Percentiles rank a stretch among this genome's conserved stretches.
Evolutionary conservation across 2,329 filamentous ascomycete genomes (phyloP).

Genomic region (Berkeleyomyces basicola): DNA sequence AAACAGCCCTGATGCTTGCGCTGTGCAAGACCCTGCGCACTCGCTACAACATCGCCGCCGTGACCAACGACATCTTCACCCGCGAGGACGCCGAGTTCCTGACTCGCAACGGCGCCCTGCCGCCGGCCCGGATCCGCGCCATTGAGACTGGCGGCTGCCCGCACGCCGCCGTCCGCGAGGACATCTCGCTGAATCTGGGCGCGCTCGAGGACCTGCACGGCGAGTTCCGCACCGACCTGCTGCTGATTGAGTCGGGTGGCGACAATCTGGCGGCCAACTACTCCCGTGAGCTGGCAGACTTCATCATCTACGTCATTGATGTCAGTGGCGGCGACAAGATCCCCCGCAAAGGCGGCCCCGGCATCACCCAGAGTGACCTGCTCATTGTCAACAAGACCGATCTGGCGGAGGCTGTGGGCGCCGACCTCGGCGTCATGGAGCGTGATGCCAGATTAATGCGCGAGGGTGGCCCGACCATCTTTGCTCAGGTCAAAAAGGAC

Average conservation of each 20-base stretch:
- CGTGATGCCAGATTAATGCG: conserved; percentile 85
- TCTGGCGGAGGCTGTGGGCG: conserved; percentile 74
- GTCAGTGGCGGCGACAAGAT: conserved; percentile 95
- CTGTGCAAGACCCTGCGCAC: conserved; percentile 73
- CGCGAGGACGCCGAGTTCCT: conserved; percentile 97
- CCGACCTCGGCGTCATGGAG: conserved; percentile 88
- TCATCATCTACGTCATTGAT: conserved; percentile 97
- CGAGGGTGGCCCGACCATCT: conserved; percentile 87
- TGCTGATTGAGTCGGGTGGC: conserved; percentile 89
- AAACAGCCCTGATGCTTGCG: conserved; percentile 90
- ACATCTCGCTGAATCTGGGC: conserved; percentile 85
- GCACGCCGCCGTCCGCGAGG: conserved; percentile 91
- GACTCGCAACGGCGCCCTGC: conserved; percentile 68
- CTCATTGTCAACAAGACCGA: conserved; percentile 96
- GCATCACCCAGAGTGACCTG: conserved; percentile 90
- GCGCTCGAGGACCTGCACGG: conserved; percentile 78
- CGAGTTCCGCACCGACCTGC: conserved; percentile 61
- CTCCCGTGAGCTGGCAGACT: conserved; percentile 84
- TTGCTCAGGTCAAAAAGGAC: conserved; percentile 90
- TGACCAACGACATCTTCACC: conserved; percentile 99
- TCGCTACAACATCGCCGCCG: conserved; percentile 73
- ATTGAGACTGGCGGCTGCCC: conserved; percentile 97
- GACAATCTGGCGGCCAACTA: conserved; percentile 98
- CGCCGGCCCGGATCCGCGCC: conserved; percentile 69
- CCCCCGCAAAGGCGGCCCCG: conserved; percentile 84